phyloP scores from a whole-genome alignment of 768 basidiomycete genomes.

The Collybiopsis luxurians region DNA sequence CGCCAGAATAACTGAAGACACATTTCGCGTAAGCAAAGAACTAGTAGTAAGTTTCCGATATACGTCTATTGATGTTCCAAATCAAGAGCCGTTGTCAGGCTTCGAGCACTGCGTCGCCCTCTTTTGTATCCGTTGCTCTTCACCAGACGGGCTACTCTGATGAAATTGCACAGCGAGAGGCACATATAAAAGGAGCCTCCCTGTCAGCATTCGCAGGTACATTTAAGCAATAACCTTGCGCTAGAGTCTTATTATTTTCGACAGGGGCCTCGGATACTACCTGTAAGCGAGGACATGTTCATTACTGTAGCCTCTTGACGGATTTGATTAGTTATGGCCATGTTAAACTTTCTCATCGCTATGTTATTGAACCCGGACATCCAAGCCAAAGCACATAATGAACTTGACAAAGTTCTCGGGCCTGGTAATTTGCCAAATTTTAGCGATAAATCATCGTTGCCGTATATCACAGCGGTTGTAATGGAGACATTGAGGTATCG shows the following conservation, averaged over 20 bases:
- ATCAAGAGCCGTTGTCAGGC: conserved; percentile 4
- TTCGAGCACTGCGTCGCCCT: conserved; percentile 10
- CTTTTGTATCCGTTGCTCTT: conserved; percentile 9
- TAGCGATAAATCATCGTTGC: conserved; percentile 13
- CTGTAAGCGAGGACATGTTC: too few relatives aligned
- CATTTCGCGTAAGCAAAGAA: conserved; percentile 25
- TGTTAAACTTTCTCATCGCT: background rate
- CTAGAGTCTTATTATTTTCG: background rate
- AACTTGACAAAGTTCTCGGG: conserved; percentile 5
- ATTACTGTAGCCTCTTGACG: background rate
- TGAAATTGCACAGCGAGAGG: conserved; percentile 8
- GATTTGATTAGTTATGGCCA: background rate
- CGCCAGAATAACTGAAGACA: conserved; percentile 27
- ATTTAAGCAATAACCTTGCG: too few relatives aligned
- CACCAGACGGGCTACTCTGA: background rate
- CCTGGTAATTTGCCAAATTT: conserved; percentile 16
- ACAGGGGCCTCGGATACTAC: too few relatives aligned
- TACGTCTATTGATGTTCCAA: background rate
- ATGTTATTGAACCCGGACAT: background rate
- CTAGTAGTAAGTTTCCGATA: conserved; percentile 24
- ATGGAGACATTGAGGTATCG: conserved; percentile 28
- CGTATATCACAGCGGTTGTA: conserved; percentile 27
- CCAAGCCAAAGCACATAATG: background rate
- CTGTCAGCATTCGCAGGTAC: conserved; percentile 26
- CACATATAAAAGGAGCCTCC: conserved; percentile 4